These are phyloP conservation scores for Fusarium albosuccineum DNA, from an alignment of 2,329 filamentous ascomycete genomes.

Conservation along the genomic window DNA sequence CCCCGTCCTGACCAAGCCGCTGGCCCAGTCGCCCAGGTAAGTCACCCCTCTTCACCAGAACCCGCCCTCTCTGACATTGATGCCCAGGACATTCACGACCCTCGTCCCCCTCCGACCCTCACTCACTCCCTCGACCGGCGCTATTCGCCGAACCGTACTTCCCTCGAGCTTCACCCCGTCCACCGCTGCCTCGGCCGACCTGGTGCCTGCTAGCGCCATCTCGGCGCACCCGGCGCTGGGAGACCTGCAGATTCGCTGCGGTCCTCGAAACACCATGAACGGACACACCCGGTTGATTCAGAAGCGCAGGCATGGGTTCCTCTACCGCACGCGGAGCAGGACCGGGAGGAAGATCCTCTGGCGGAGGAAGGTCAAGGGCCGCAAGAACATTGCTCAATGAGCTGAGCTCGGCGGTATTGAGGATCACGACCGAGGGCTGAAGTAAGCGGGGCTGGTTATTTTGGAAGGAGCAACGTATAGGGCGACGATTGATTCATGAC, in stretches of 20 bases:
- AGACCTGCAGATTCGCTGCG: conserved; percentile 67
- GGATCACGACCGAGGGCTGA: conserved; percentile 6
- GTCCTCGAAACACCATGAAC: conserved; percentile 70
- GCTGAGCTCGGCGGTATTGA: neutral
- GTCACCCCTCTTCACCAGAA: neutral
- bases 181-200: conserved; percentile 52
- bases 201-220: conserved; percentile 61
- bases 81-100: conserved; percentile 60
- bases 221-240: conserved; percentile 66
- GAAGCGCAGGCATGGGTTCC: conserved; percentile 71
- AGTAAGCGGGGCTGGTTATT: neutral
- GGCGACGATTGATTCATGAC: neutral
- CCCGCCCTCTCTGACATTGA: conserved; percentile 14
- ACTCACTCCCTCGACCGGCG: conserved; percentile 49
- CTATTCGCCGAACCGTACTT: conserved; percentile 49
- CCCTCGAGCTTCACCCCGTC: conserved; percentile 50
- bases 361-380: conserved; percentile 66
- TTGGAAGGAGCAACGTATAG: conserved; percentile 10
- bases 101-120: conserved; percentile 65
- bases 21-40: conserved; percentile 45
- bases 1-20: conserved; percentile 44
- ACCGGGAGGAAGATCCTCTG: conserved; percentile 66
- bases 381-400: conserved; percentile 53
- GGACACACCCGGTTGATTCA: conserved; percentile 67
- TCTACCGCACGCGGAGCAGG: conserved; percentile 63